phyloP scores from a whole-genome alignment of 805 yeast genomes.

The Lachancea lanzarotensis region DNA sequence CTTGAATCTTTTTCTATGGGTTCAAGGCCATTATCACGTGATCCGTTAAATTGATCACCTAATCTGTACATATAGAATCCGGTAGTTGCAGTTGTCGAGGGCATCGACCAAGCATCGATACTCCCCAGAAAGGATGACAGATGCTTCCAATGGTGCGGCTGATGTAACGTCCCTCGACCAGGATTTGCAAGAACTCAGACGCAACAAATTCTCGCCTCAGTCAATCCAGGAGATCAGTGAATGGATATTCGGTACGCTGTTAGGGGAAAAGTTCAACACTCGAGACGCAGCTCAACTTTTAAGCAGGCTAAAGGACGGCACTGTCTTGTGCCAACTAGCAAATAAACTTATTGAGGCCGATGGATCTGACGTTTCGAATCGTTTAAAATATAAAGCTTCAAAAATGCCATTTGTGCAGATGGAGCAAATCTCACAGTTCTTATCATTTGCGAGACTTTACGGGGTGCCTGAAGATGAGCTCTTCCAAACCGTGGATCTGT shows the following conservation, averaged over 20 bases:
- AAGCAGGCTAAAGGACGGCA: slow-evolving; percentile 56
- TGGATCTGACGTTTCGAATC: slow-evolving; percentile 24
- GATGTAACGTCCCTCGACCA: slow-evolving; percentile 58
- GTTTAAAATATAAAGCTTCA: slow-evolving; percentile 49
- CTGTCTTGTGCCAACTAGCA: slow-evolving; percentile 40
- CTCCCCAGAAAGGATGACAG: not conserved
- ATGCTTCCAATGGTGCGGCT: slow-evolving; percentile 13
- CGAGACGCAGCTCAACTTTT: slow-evolving; percentile 40
- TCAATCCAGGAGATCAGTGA: slow-evolving; percentile 38
- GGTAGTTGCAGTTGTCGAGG: no score
- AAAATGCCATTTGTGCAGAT: slow-evolving; percentile 70
- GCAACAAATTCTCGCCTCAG: slow-evolving; percentile 41
- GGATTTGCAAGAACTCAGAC: slow-evolving; percentile 47
- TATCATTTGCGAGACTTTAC: slow-evolving; percentile 50
- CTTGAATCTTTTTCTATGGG: no score
- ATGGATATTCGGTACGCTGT: slow-evolving; percentile 48
- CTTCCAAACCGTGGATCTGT: slow-evolving; percentile 72
- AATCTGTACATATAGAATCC: no score
- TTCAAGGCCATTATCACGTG: no score
- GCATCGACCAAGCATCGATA: no score
- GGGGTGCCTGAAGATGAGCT: slow-evolving; percentile 79
- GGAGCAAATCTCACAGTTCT: slow-evolving; percentile 77
- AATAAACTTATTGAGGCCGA: slow-evolving; percentile 37
- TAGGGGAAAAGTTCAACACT: slow-evolving; percentile 22
- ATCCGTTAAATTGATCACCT: no score